These are phyloP conservation scores for Arctium lappa DNA, from an alignment of 129 eudicot species.

Conservation along the genomic window DNA sequence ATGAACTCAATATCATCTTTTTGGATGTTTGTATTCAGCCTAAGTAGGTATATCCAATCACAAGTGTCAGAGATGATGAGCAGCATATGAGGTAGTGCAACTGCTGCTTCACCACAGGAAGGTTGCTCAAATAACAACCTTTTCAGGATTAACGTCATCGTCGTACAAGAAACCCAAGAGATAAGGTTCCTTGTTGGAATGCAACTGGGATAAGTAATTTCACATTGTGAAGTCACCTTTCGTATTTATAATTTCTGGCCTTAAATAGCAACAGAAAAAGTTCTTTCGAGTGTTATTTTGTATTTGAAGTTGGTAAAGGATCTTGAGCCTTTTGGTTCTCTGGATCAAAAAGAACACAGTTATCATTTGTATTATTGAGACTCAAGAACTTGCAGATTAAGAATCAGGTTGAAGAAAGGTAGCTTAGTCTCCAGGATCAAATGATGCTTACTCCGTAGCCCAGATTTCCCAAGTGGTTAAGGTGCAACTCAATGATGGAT, in stretches of 20 bases:
- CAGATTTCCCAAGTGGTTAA: background rate
- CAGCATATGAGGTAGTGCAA: background rate
- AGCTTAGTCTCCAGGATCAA: background rate
- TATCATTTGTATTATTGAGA: background rate
- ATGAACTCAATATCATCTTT: background rate
- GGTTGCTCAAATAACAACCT: background rate
- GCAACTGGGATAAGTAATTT: background rate
- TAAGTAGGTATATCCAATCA: background rate
- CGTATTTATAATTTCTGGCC: background rate
- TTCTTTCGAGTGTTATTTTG: background rate
- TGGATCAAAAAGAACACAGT: background rate
- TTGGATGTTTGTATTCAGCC: background rate
- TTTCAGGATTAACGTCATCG: background rate
- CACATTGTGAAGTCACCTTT: background rate
- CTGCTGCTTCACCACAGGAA: background rate
- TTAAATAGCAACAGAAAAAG: background rate
- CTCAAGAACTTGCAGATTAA: no score
- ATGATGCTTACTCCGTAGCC: background rate
- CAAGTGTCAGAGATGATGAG: background rate
- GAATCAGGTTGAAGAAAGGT: background rate
- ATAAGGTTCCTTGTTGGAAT: background rate
- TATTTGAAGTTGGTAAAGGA: background rate
- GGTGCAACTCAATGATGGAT: background rate
- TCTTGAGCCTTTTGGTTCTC: background rate
- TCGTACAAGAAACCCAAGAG: background rate